Conservation (phyloP, 768 basidiomycete species). For the Tylopilus cervinicoccineus region DNA sequence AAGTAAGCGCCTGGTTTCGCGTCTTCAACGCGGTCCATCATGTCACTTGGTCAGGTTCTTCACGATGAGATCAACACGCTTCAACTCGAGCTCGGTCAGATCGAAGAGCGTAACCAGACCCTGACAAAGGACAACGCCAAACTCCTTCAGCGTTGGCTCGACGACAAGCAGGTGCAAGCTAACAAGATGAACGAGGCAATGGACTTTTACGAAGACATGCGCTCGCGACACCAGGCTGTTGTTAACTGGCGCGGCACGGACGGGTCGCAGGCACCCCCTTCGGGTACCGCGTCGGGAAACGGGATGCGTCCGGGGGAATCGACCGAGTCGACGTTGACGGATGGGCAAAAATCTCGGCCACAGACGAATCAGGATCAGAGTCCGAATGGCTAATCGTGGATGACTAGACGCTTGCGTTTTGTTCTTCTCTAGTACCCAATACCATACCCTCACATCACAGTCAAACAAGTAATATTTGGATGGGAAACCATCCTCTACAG, state of each 20-base stretch:
- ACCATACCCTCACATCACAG: slow-evolving; percentile 20
- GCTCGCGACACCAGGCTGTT: slow-evolving; percentile 63
- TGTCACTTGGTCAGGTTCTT: slow-evolving; percentile 55
- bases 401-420: slow-evolving; percentile 30
- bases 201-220: slow-evolving; percentile 85
- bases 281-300: slow-evolving; percentile 39
- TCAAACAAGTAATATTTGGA: slow-evolving; percentile 24
- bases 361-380: slow-evolving; percentile 74
- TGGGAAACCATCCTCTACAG: slow-evolving; percentile 30
- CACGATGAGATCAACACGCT: slow-evolving; percentile 94
- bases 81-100: slow-evolving; percentile 85
- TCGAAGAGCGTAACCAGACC: slow-evolving; percentile 82
- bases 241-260: slow-evolving; percentile 51
- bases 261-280: slow-evolving; percentile 32
- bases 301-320: slow-evolving; percentile 41
- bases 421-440: slow-evolving; percentile 15
- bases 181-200: slow-evolving; percentile 95
- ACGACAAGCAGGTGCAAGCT: slow-evolving; percentile 88
- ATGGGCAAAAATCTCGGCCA: slow-evolving; percentile 70
- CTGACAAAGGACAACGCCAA: slow-evolving; percentile 92
- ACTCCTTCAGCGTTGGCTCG: slow-evolving; percentile 94
- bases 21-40: not conserved
- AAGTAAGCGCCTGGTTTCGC: slow-evolving; percentile 45
- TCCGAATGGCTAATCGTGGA: slow-evolving; percentile 87
- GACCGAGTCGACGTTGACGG: slow-evolving; percentile 42